phyloP scores from a whole-genome alignment of 1,284 basidiomycete species.

The Ustilago cynodontis region DNA sequence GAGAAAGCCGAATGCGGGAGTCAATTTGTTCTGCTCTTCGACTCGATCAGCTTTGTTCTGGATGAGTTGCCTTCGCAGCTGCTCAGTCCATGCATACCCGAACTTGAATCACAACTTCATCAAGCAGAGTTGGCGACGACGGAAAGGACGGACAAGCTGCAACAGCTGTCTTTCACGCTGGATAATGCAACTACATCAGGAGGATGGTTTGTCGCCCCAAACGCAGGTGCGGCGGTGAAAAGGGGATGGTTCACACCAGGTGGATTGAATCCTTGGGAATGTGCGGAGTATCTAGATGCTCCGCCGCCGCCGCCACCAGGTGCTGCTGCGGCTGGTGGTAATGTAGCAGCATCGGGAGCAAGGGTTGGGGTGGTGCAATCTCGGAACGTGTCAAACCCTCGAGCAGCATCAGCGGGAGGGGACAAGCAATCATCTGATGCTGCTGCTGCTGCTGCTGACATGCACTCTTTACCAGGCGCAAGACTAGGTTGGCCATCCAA shows the following conservation, averaged over 20 bases:
- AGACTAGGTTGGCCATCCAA: slow-evolving; percentile 32
- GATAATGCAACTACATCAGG: slow-evolving; percentile 10
- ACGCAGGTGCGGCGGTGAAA: slow-evolving; percentile 29
- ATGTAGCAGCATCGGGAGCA: neutral
- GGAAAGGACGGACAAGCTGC: slow-evolving; percentile 21
- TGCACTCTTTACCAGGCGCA: slow-evolving; percentile 27
- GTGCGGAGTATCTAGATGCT: slow-evolving; percentile 45
- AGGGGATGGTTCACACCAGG: slow-evolving; percentile 39
- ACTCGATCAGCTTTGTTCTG: slow-evolving; percentile 42
- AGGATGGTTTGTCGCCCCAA: slow-evolving; percentile 27
- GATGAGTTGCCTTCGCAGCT: slow-evolving; percentile 45
- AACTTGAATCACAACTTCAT: slow-evolving; percentile 29
- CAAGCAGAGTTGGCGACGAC: slow-evolving; percentile 20
- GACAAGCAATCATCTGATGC: neutral
- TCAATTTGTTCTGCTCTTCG: slow-evolving; percentile 26
- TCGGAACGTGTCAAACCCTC: neutral
- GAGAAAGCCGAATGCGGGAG: slow-evolving; percentile 9
- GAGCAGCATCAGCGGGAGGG: neutral
- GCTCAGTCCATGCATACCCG: slow-evolving; percentile 14
- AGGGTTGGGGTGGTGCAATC: neutral
- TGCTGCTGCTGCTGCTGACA: neutral
- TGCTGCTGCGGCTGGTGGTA: slow-evolving; percentile 1
- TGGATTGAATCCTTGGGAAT: slow-evolving; percentile 46
- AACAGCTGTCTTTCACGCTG: slow-evolving; percentile 25
- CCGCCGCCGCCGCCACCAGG: slow-evolving; percentile 3